Base-by-base conservation (phyloP, 768 basidiomycete species). In the Paxillus involutus region DNA sequence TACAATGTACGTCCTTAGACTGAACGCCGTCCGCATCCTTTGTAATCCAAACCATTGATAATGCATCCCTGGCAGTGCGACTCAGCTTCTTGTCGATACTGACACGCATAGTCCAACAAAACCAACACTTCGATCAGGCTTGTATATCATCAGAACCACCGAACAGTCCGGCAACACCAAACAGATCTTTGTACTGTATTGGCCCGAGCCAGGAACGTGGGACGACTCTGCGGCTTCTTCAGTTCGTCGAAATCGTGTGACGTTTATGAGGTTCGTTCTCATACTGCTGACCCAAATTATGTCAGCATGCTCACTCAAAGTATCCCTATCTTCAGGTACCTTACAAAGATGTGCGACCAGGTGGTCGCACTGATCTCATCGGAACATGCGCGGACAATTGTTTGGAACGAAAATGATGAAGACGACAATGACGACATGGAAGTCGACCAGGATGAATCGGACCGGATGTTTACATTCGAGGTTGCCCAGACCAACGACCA, bases 151-250 rank as follows among this genome's bases (percentile, higher is more conserved):
- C 32, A 63, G 65, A 29, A 24, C 60, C 6, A 50, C 51, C 9
- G 19, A 33, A 19, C 39, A 39, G 3, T 11, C 48, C 12, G 54
- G 35, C 1, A 57, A 56, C 7, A 16, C 42, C 2, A 63, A 71
- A 24, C 61, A 70, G 21, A 47, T 80, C 7, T 82, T 80, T 47
- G 73, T 82, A 12, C 58, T 86, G 6, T 85, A 81, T 52, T 86
- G 85, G 84, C 84, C 84, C 0, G 82, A 86, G 54, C 73, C 80
- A 30, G 73, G 68, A 0, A 85, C 84, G 0, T 86, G 84, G 84
- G 63, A 78, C 33, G 82, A 84, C 61, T 66, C 71, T 13, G 77
- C 80, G 0, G 35, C 67, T 6, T 68, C 75, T 1, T 68, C 80
- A 4, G 74, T 81, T 44, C 61, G 72, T 29, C 74, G 78, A 3